Base-by-base conservation (phyloP, 352 stramenopile genomes). In the Vaucheria bursata region DNA sequence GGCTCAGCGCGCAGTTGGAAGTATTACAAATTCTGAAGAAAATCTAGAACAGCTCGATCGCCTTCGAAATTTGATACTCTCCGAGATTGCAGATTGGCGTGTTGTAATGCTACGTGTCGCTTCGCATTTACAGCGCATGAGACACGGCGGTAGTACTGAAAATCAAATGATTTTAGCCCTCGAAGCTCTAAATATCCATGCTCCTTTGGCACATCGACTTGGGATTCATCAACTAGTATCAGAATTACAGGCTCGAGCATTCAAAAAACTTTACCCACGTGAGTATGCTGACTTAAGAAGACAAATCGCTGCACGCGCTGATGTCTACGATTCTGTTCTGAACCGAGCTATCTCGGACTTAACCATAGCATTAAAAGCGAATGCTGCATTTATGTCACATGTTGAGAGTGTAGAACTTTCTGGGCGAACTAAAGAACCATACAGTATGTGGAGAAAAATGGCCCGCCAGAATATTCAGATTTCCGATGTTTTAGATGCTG, bases 381-480 rank as follows among this genome's bases (percentile, higher is more conserved):
- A 81, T 34, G 52, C 73, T 72, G 39, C 12, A 1, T 81, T 81
- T 52, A 72, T 29, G n/a, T 70, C 76, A 25, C 8, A 74, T 52
- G 76, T 81, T 33, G 31, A 53, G 36, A 32, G 12, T 32, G 68
- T 79, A 7, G 1, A 64, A 1, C 38, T 80, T 8, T 50, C 45
- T 12, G 45, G 45, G 45, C 77, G 77, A 12, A 79, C 73, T 34
- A 82, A 82, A 36, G 77, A 82, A 32, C 77, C 71, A 0, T 82
- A 82, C 38, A 80, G 72, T 1, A 79, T 82, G 77, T 82, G 77
- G 77, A 79, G 75, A 36, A 82, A 82, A 67, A 79, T 79, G 52
- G 6, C 35, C 12, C 67, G 71, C 12, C 71, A 79, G 18, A 49
- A 29, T 18, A 65, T 38, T 2, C 65, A 59, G 18, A 65, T 79